A percentile compares a stretch with the other conserved stretches of the same genome.
These are phyloP conservation scores for Phytophthora kernoviae DNA, from an alignment of 352 stramenopile species.

Conservation along the genomic window DNA sequence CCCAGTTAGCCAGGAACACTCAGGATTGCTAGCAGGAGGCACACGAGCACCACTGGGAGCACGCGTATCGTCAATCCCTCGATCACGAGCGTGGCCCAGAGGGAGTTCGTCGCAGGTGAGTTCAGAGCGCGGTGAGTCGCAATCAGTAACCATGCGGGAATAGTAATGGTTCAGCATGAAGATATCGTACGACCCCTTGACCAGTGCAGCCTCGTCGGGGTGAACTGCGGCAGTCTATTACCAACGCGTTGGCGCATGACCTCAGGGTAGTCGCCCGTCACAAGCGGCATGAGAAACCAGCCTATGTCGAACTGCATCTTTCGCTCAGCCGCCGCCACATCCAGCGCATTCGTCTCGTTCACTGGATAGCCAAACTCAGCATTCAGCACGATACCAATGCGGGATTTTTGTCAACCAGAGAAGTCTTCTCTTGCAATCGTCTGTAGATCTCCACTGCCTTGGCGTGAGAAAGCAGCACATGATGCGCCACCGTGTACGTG, in stretches of 20 bases:
- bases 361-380: slow-evolving; percentile 78
- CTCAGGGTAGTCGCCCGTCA: slow-evolving; percentile 90
- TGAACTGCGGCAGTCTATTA: slow-evolving; percentile 88
- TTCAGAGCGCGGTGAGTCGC: slow-evolving; percentile 32
- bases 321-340: slow-evolving; percentile 72
- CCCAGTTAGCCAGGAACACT: slow-evolving; percentile 47
- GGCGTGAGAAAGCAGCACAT: slow-evolving; percentile 93
- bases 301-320: slow-evolving; percentile 91
- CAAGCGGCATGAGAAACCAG: slow-evolving; percentile 94
- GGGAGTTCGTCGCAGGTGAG: slow-evolving; percentile 39
- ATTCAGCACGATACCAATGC: slow-evolving; percentile 94
- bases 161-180: slow-evolving; percentile 96
- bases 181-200: slow-evolving; percentile 92
- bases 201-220: slow-evolving; percentile 61
- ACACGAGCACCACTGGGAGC: slow-evolving; percentile 56
- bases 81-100: slow-evolving; percentile 49
- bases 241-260: slow-evolving; percentile 88
- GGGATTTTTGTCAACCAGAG: slow-evolving; percentile 43
- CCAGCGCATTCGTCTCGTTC: slow-evolving; percentile 50
- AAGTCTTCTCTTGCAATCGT: slow-evolving; percentile 49
- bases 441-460: slow-evolving; percentile 86
- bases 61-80: slow-evolving; percentile 58
- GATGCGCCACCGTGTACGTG: slow-evolving; percentile 75
- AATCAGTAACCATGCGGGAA: slow-evolving; percentile 58
- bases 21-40: slow-evolving; percentile 21